phyloP scores from a whole-genome alignment of 257 asterid species.

The Primulina eburnea region DNA sequence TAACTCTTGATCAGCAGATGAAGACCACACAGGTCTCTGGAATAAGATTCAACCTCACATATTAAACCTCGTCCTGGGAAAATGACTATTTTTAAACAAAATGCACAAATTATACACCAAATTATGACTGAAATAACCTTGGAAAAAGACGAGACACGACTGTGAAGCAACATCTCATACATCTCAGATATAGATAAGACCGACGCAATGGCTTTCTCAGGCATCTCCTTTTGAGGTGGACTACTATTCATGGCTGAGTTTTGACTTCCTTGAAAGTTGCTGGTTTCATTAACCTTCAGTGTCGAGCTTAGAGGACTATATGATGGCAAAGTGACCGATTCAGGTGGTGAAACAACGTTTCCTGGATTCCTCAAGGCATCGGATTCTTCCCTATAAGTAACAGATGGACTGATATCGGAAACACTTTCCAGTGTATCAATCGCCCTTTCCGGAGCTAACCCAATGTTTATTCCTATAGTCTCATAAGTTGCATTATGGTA shows the following conservation, averaged over 20 bases:
- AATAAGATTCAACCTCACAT: conserved; percentile 3
- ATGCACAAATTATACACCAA: neutral
- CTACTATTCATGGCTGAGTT: neutral
- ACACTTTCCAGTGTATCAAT: neutral
- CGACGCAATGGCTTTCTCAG: conserved; percentile 18
- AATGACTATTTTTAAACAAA: neutral
- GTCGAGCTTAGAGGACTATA: conserved; percentile 7
- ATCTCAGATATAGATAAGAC: conserved; percentile 49
- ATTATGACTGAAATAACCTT: conserved; percentile 34
- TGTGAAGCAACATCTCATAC: conserved; percentile 46
- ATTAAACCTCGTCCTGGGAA: neutral
- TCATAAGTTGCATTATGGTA: conserved; percentile 15
- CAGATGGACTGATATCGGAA: conserved; percentile 9
- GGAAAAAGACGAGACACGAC: conserved; percentile 37
- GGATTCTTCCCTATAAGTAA: neutral
- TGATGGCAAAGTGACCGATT: conserved; percentile 3
- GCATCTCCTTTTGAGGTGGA: conserved; percentile 24
- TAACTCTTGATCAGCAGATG: conserved; percentile 50
- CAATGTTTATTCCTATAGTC: conserved; percentile 11
- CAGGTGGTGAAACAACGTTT: conserved; percentile 28
- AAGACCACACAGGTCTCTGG: conserved; percentile 57
- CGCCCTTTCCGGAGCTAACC: conserved; percentile 23
- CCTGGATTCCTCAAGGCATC: neutral
- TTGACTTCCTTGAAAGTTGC: neutral
- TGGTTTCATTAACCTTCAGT: neutral